phyloP scores from a whole-genome alignment of 768 basidiomycete species.

The Pilatotrama ljubarskyi region DNA sequence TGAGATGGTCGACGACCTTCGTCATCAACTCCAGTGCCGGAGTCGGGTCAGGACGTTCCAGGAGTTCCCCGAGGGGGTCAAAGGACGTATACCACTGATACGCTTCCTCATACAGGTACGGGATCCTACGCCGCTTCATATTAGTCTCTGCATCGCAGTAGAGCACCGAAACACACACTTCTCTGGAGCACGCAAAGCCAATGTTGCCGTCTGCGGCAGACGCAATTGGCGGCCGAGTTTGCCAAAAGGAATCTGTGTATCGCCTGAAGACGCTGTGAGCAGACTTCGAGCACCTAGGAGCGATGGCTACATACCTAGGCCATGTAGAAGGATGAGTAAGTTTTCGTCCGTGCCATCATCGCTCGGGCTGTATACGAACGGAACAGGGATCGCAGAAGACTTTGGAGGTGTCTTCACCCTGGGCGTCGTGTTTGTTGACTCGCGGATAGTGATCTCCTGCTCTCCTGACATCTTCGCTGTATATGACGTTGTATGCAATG shows the following conservation, averaged over 20 bases:
- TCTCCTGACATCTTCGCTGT: constrained; percentile 5
- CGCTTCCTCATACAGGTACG: constrained; percentile 74
- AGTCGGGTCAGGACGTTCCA: constrained; percentile 72
- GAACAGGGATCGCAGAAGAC: constrained; percentile 46
- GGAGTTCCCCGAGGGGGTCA: constrained; percentile 71
- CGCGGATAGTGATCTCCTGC: constrained; percentile 14
- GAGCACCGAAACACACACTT: constrained; percentile 46
- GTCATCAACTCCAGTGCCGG: constrained; percentile 58
- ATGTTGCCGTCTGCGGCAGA: constrained; percentile 86
- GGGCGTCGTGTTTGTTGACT: constrained; percentile 13
- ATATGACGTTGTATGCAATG: too few relatives aligned
- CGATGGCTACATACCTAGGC: constrained; percentile 62
- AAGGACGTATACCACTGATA: constrained; percentile 90
- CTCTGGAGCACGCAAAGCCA: constrained; percentile 79
- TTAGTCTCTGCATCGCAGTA: not conserved
- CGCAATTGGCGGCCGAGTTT: constrained; percentile 71
- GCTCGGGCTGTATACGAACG: constrained; percentile 70
- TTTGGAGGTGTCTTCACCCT: constrained; percentile 51
- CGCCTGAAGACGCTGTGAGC: constrained; percentile 52
- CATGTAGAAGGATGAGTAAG: constrained; percentile 80
- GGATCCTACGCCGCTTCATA: constrained; percentile 51
- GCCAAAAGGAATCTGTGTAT: constrained; percentile 76
- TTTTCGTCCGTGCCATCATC: constrained; percentile 87
- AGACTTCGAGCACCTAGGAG: not conserved
- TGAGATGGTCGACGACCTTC: constrained; percentile 56